A percentile compares a stretch with the other conserved stretches of the same genome.
Conservation (phyloP, 257 asterid genomes). For the Verbascum thapsus region DNA sequence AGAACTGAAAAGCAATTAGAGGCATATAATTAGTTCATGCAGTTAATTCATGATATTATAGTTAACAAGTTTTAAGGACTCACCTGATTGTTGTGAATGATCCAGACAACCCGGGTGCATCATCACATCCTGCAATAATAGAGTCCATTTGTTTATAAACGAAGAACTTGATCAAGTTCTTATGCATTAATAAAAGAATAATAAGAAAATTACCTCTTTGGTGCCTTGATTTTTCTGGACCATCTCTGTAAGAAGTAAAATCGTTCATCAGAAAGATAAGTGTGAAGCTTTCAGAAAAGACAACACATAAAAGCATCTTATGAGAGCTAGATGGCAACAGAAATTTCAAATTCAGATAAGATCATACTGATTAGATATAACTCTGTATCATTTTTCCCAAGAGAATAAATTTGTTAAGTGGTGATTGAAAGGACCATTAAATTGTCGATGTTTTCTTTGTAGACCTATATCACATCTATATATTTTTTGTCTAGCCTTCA, state of each 20-base stretch:
- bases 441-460: too few relatives aligned
- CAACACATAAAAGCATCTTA: conserved; percentile 12
- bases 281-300: conserved; percentile 15
- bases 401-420: too few relatives aligned
- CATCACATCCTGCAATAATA: conserved; percentile 72
- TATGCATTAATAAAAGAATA: conserved; percentile 9
- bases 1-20: conserved; percentile 56
- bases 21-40: background rate
- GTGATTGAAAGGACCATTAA: too few relatives aligned
- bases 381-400: too few relatives aligned
- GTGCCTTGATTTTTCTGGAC: conserved; percentile 50
- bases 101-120: conserved; percentile 57
- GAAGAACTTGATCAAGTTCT: conserved; percentile 14
- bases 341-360: background rate
- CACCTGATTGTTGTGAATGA: conserved; percentile 75
- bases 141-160: too few relatives aligned
- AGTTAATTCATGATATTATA: conserved; percentile 19
- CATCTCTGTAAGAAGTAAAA: conserved; percentile 59
- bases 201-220: conserved; percentile 45
- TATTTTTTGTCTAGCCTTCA: too few relatives aligned
- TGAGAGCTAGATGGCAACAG: conserved; percentile 18
- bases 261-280: conserved; percentile 32
- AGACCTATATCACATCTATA: too few relatives aligned
- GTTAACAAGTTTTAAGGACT: conserved; percentile 1
- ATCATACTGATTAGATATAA: too few relatives aligned